Evolutionary conservation across 2,329 filamentous ascomycete species (phyloP), one percentile per base, ranked within the genome.

Genomic region (Microdochium paspali): DNA sequence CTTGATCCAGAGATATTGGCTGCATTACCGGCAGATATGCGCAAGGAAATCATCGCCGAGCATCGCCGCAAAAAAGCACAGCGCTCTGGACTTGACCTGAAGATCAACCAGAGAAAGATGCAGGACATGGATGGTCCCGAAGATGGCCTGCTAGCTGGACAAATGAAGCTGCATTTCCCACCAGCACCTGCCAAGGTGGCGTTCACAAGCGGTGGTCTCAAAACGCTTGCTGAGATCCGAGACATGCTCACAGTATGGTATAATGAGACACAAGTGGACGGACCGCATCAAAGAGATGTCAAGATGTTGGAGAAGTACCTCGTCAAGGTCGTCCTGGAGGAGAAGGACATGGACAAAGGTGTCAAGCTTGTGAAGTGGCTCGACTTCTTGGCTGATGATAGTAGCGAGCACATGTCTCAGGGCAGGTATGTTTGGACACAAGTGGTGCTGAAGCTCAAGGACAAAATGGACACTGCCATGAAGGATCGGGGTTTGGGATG

Each of bases 11-110:
- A 83, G 0, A 90, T 96, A 58, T 79, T 97, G 2, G 80, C 84
- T 1, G 89, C 90, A 15, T 71, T 97, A 1, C 91, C 91, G 0
- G 82, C 86, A 53, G 87, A 95, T 44, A 77, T 95, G 44, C 80
- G 87, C 12, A 72, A 69, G 15, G 90, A 97, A 64, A 75, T 97
- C 6, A 65, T 95, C 2, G 82, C 80, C 20, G 87, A 95, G 56
- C 83, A 90, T 58, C 76, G 74, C 28, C 77, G 76, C 20, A 79
- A 74, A n/a, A 69, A 84, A 20, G 79, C 80, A 10, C 76, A 80
- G 31, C 72, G 67, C 18, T 69, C 75, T 1, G 73, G 71, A 0
- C 62, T 81, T n/a, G 69, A 68, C 45, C 50, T 76, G 18, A 63
- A 72, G 54, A 61, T 46, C 51, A 51, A 46, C 35, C 56, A 44